Conservation (phyloP, 2,329 filamentous ascomycete genomes). For the Calonectria crousiana region DNA sequence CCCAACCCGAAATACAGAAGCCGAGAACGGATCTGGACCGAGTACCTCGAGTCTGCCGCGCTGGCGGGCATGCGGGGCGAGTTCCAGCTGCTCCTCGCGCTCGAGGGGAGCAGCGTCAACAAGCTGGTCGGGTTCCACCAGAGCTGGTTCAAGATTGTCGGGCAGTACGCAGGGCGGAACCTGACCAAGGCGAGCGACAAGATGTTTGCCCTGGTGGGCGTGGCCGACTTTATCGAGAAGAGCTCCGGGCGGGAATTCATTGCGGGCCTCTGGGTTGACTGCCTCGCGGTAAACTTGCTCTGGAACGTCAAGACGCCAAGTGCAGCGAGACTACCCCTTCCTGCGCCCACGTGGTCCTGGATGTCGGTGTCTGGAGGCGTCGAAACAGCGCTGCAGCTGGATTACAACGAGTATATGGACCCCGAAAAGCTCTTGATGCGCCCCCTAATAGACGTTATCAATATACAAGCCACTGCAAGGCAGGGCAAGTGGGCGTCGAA, state of each 20-base stretch:
- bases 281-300: not conserved
- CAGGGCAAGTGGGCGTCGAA: not conserved
- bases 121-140: not conserved
- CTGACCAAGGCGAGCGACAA: not conserved
- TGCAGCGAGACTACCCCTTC: not conserved
- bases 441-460: not conserved
- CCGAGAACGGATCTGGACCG: too few relatives aligned
- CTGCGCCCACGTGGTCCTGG: not conserved
- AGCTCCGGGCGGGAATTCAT: not conserved
- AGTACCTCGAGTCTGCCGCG: not conserved
- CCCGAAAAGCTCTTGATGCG: not conserved
- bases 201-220: not conserved
- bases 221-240: not conserved
- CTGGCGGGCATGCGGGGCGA: not conserved
- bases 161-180: not conserved
- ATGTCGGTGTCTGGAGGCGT: not conserved
- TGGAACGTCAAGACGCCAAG: not conserved
- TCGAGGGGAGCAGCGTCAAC: not conserved
- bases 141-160: slow-evolving; percentile 3
- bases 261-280: not conserved
- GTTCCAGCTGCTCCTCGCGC: not conserved
- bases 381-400: not conserved
- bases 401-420: not conserved
- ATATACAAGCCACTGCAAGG: not conserved
- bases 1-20: too few relatives aligned